phyloP scores from a whole-genome alignment of 2,329 filamentous ascomycete genomes.

The Alternaria solani region DNA sequence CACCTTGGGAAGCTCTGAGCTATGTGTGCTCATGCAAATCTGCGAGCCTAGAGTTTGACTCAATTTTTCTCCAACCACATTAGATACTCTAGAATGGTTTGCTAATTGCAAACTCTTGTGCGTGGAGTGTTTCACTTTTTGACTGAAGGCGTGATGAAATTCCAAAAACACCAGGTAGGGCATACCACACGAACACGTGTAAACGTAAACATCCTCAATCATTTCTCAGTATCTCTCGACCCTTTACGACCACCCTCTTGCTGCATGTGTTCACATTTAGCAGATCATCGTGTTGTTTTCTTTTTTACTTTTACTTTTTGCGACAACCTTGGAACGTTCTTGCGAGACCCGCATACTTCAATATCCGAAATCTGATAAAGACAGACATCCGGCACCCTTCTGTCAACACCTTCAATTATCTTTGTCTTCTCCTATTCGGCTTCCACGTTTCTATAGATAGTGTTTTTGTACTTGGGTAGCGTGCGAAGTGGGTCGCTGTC shows the following conservation, averaged over 20 bases:
- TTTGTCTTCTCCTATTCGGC: conserved; percentile 4
- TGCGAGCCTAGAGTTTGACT: neutral
- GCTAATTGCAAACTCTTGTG: neutral
- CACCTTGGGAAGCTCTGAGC: too few relatives aligned
- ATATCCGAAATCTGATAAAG: neutral
- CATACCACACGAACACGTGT: neutral
- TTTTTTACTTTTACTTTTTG: neutral
- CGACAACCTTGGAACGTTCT: neutral
- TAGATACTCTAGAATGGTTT: neutral
- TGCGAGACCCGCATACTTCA: neutral
- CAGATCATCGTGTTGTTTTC: neutral
- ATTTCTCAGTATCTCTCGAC: neutral
- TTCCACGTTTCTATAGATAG: neutral
- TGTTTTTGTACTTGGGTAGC: neutral
- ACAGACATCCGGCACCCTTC: neutral
- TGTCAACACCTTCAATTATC: neutral
- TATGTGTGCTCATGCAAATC: too few relatives aligned
- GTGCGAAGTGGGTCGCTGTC: neutral
- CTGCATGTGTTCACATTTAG: neutral
- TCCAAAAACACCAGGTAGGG: neutral
- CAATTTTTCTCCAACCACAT: neutral
- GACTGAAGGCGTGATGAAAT: neutral
- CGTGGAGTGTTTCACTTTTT: too few relatives aligned
- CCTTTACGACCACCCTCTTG: neutral
- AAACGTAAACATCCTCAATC: neutral